These are phyloP conservation scores for Herpetomonas muscarum DNA, from an alignment of 208 protist species.

Conservation along the genomic window DNA sequence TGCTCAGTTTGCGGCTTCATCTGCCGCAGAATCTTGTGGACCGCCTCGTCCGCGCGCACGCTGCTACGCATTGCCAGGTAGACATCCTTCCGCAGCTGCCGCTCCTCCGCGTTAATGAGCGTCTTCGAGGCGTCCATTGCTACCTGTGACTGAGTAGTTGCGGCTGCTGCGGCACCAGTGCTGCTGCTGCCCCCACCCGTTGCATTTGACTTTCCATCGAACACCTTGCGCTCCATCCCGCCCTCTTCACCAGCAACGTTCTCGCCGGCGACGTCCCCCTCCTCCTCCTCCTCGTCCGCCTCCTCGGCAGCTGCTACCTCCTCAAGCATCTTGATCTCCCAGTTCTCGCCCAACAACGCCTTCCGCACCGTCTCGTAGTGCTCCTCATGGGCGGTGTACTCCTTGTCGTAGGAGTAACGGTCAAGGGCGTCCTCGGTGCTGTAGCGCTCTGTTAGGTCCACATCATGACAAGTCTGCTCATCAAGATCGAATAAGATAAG, in stretches of 20 bases:
- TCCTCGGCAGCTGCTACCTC: conserved; percentile 49
- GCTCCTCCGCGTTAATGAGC: conserved; percentile 55
- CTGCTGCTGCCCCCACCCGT: background rate
- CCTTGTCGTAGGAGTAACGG: conserved; percentile 90
- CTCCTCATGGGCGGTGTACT: conserved; percentile 93
- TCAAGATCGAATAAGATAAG: conserved; percentile 92
- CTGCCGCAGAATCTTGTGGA: conserved; percentile 97
- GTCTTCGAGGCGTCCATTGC: conserved; percentile 29
- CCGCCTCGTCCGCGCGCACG: conserved; percentile 96
- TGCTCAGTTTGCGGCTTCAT: conserved; percentile 69
- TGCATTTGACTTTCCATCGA: background rate
- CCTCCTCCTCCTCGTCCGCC: conserved; percentile 27
- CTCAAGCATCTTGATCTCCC: conserved; percentile 75
- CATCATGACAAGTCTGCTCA: conserved; percentile 95
- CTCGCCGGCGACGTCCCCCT: conserved; percentile 18
- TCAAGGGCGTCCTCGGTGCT: conserved; percentile 87
- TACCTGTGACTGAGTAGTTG: background rate
- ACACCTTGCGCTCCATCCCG: background rate
- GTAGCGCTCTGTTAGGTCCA: conserved; percentile 92
- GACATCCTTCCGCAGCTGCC: conserved; percentile 92
- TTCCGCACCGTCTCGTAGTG: conserved; percentile 88
- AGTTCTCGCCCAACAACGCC: conserved; percentile 92
- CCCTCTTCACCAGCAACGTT: conserved; percentile 7
- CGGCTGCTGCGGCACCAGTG: background rate
- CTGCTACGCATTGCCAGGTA: conserved; percentile 98